Percentiles rank a stretch among this genome's conserved stretches.
Evolutionary conservation across 331 rosid genomes (phyloP).

Genomic region (Dryas integrifolia): DNA sequence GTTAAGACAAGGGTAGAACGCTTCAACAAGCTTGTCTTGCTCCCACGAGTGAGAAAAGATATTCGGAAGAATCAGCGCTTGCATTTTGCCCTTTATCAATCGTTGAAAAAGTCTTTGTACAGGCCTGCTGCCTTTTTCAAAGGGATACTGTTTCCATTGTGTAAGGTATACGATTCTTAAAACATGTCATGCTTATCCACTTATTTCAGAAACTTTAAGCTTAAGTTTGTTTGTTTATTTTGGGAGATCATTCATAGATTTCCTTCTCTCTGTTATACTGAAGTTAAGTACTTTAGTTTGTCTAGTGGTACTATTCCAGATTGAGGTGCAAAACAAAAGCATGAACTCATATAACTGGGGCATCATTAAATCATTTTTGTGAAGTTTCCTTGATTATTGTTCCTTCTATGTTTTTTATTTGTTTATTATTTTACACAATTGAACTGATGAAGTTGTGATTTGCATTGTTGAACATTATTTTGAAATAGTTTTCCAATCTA

Average conservation of each 20-base stretch:
- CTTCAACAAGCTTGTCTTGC: slow-evolving; percentile 82
- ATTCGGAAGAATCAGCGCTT: slow-evolving; percentile 63
- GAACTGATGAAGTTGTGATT: background rate
- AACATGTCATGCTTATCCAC: background rate
- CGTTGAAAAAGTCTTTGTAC: slow-evolving; percentile 72
- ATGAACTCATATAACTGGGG: background rate
- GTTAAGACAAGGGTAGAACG: slow-evolving; percentile 67
- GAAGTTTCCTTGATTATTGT: background rate
- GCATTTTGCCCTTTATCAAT: slow-evolving; percentile 76
- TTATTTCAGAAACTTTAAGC: background rate
- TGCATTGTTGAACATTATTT: background rate
- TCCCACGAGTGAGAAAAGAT: slow-evolving; percentile 78
- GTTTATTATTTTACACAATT: background rate
- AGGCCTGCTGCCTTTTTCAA: slow-evolving; percentile 80
- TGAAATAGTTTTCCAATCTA: background rate
- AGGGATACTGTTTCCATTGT: slow-evolving; percentile 71
- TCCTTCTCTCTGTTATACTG: background rate
- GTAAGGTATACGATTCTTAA: slow-evolving; percentile 57
- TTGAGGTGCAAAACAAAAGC: background rate
- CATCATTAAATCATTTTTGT: background rate
- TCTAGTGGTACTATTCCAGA: background rate
- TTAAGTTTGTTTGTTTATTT: background rate
- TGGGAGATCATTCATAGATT: background rate
- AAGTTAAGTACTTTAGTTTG: background rate
- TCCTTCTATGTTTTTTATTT: background rate